Conservation (phyloP, 2,329 filamentous ascomycete species). For the Gliomastix tumulicola region DNA sequence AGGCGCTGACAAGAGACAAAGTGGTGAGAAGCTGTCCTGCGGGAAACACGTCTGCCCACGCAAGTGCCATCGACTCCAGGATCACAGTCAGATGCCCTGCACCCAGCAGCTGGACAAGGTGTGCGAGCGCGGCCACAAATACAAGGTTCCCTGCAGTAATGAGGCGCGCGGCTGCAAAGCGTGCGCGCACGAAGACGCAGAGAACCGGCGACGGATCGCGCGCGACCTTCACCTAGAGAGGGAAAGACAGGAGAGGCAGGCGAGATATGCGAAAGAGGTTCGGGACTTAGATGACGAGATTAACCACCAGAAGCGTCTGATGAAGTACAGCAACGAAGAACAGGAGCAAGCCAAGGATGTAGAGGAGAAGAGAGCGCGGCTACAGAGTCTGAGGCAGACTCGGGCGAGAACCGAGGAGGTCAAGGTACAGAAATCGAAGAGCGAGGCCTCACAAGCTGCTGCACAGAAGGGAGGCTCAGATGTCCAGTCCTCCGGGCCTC, state of each 20-base stretch:
- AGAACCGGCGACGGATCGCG: slow-evolving; percentile 30
- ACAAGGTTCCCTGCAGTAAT: slow-evolving; percentile 36
- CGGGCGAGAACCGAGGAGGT: slow-evolving; percentile 12
- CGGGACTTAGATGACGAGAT: slow-evolving; percentile 47
- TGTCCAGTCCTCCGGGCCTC: no score
- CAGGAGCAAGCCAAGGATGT: slow-evolving; percentile 34
- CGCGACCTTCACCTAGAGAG: slow-evolving; percentile 44
- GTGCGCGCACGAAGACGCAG: slow-evolving; percentile 45
- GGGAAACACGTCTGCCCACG: slow-evolving; percentile 50
- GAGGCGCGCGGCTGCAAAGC: slow-evolving; percentile 31
- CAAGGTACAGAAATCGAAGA: no score
- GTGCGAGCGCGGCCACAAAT: slow-evolving; percentile 46
- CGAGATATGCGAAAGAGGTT: slow-evolving; percentile 35
- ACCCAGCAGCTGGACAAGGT: slow-evolving; percentile 24
- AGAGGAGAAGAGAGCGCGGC: slow-evolving; percentile 35
- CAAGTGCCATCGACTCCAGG: slow-evolving; percentile 53
- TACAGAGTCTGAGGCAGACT: slow-evolving; percentile 29
- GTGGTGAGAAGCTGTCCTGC: slow-evolving; percentile 45
- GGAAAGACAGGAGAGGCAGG: slow-evolving; percentile 33
- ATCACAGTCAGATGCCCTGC: slow-evolving; percentile 46
- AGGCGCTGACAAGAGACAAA: slow-evolving; percentile 13
- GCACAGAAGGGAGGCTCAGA: no score
- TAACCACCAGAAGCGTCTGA: slow-evolving; percentile 32
- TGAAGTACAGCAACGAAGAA: slow-evolving; percentile 36
- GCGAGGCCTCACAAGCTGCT: no score